Base-by-base conservation (phyloP, 2,329 filamentous ascomycete species). In the Xylaria sp. region DNA sequence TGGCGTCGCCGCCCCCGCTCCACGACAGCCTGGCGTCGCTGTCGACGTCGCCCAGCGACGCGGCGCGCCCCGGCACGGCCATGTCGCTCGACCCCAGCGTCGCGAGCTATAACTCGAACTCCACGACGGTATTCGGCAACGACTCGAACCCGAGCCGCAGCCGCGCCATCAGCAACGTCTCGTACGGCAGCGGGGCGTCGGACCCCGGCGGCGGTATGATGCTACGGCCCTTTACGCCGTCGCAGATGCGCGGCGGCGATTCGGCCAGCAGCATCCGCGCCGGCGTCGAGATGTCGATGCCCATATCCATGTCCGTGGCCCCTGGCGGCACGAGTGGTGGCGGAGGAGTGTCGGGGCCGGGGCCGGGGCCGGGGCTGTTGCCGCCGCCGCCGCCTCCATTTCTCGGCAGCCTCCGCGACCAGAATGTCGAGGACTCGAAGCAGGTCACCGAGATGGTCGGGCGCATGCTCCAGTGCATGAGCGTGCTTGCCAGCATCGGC, bases 401-500 rank as follows among this genome's bases (percentile, higher is more conserved):
- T 1, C 49, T 66, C n/a, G 65, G 69, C 49, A 77, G 75, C 56
- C 69, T 80, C 44, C 78, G 79, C 51, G 80, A 86, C 66, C 81
- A 84, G 65, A 85, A 85, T 66, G 75, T 84, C 13, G 83, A 87
- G 69, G 84, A 89, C 66, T 88, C 85, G 44, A 83, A 91, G 69
- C 86, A 94, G 67, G 86, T 97, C 49, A 96, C 94, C 0, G 92
- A 97, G 63, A 96, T 93, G 63, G 92, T 97, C 1, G 94, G 92
- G 0, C 81, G 93, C 46, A 96, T 99, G 91, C 78, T 99, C 59
- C 94, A 99, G 76, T 99, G 94, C 72, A 88, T 97, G 72, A 93
- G 89, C 69, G 92, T 99, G 7, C 78, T 99, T 19, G 90, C 91
- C 2, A 87, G 87, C 57, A 83, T 96, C 11, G 88, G 78, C 18